These are phyloP conservation scores for Globisporangium ultimum DNA, from an alignment of 352 stramenopile species.

Conservation along the genomic window DNA sequence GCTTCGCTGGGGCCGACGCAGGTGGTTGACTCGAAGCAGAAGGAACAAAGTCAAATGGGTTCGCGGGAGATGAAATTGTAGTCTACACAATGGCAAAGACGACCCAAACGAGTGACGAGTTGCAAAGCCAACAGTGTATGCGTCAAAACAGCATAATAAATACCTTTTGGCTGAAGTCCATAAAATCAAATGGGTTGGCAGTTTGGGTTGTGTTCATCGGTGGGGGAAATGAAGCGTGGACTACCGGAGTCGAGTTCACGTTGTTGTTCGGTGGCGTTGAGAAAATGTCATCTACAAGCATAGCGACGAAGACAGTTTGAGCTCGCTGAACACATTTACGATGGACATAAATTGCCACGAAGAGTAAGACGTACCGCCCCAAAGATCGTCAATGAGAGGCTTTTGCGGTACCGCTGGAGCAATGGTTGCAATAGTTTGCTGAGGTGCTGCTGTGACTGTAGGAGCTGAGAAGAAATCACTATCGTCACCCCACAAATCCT, in stretches of 20 bases:
- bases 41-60: constrained; percentile 29
- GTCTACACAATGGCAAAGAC: constrained; percentile 7
- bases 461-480: background rate
- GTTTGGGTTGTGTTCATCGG: constrained; percentile 10
- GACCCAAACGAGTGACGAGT: no score
- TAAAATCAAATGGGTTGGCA: constrained; percentile 33
- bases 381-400: constrained; percentile 14
- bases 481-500: no score
- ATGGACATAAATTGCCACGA: background rate
- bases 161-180: constrained; percentile 39
- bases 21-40: background rate
- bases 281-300: background rate
- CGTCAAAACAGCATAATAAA: background rate
- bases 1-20: constrained; percentile 15
- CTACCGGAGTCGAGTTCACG: background rate
- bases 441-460: background rate
- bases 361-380: constrained; percentile 5
- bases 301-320: background rate
- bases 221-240: background rate
- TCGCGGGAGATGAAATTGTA: constrained; percentile 22
- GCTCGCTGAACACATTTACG: constrained; percentile 1
- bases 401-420: background rate
- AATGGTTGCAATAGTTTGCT: background rate
- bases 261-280: background rate
- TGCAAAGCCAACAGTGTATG: background rate